Conservation (phyloP, 495 filamentous ascomycete species). For the Aspergillus wentii region DNA sequence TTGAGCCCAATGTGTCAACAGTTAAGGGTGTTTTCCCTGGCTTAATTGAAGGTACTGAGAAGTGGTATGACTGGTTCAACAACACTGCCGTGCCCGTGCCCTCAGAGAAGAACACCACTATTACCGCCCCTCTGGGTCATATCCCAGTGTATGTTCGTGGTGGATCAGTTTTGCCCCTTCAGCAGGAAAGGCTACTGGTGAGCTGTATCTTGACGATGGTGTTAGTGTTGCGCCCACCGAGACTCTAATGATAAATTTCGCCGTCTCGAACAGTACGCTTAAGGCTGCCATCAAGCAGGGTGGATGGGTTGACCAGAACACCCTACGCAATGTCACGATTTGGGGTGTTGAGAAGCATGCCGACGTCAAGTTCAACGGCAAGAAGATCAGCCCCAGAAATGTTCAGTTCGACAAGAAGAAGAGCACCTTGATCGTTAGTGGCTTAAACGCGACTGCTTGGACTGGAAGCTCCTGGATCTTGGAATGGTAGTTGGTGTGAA, state of each 20-base stretch:
- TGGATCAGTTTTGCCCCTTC: slow-evolving; percentile 62
- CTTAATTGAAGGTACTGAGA: slow-evolving; percentile 44
- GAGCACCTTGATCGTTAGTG: no score
- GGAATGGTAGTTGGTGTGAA: no score
- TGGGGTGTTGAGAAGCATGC: no score
- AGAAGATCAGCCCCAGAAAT: no score
- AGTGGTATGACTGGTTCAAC: slow-evolving; percentile 86
- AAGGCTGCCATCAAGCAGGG: slow-evolving; percentile 32
- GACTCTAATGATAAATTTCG: slow-evolving; percentile 57
- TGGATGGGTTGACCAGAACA: no score
- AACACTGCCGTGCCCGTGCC: slow-evolving; percentile 46
- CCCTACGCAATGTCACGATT: no score
- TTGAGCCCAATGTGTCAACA: slow-evolving; percentile 57
- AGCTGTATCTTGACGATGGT: slow-evolving; percentile 81
- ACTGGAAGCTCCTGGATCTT: no score
- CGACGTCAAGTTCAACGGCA: no score
- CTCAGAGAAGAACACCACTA: slow-evolving; percentile 63
- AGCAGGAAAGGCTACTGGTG: slow-evolving; percentile 64
- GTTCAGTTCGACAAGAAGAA: no score
- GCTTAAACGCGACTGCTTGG: no score
- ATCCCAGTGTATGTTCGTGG: slow-evolving; percentile 76
- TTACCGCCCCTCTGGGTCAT: slow-evolving; percentile 69
- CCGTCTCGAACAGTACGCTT: slow-evolving; percentile 39
- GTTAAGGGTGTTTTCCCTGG: slow-evolving; percentile 81
- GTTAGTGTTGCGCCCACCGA: slow-evolving; percentile 57